Conservation (phyloP, 176 grass and related monocot species). For the Calamus simplicifolius region DNA sequence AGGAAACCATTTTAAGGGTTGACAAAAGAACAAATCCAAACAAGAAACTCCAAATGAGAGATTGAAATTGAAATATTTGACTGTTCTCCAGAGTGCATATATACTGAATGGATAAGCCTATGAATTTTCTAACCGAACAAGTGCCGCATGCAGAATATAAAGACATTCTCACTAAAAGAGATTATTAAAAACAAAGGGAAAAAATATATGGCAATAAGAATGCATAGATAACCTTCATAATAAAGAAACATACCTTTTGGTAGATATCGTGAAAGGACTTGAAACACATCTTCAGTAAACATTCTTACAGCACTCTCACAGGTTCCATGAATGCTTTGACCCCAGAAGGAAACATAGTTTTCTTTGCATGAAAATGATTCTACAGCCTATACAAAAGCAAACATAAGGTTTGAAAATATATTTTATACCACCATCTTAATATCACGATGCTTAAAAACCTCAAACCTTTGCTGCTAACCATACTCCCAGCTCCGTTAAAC, state of each 20-base stretch:
- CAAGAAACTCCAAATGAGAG: too few relatives aligned
- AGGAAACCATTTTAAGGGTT: too few relatives aligned
- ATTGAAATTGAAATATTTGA: too few relatives aligned
- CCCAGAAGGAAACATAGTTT: conserved; percentile 50
- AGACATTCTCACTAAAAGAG: too few relatives aligned
- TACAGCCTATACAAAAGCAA: conserved; percentile 49
- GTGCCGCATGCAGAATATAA: too few relatives aligned
- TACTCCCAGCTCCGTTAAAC: conserved; percentile 48
- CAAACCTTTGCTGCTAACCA: conserved; percentile 56
- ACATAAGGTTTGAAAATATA: background rate
- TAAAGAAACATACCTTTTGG: conserved; percentile 14
- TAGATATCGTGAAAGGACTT: conserved; percentile 27
- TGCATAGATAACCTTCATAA: too few relatives aligned
- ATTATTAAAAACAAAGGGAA: too few relatives aligned
- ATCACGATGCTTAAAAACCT: conserved; percentile 19
- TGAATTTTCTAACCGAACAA: too few relatives aligned
- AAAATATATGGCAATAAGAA: too few relatives aligned
- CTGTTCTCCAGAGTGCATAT: too few relatives aligned
- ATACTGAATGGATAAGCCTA: too few relatives aligned
- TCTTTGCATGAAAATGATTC: conserved; percentile 35
- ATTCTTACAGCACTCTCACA: conserved; percentile 38
- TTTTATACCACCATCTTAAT: conserved; percentile 6
- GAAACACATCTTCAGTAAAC: conserved; percentile 38
- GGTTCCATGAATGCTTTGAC: conserved; percentile 32
- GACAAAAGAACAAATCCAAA: too few relatives aligned